Evolutionary conservation across 805 yeast genomes (phyloP), one percentile per base, ranked within the genome.

Genomic region (Candida vaughaniae): DNA sequence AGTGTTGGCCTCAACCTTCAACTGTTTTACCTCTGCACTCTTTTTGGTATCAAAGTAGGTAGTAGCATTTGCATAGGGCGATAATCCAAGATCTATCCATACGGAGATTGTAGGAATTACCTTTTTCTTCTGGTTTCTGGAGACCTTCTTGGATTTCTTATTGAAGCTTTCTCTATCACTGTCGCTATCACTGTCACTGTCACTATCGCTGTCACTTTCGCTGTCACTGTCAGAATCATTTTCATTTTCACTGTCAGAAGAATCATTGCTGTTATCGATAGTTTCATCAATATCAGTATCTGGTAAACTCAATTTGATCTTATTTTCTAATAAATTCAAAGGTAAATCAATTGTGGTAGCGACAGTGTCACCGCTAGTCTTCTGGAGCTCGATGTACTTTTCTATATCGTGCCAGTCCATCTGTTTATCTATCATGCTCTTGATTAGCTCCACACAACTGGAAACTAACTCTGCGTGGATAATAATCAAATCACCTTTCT

Each of bases 371-470:
- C 82, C 81, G 48, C 81, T 75, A 1, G 66, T 59, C 48, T 86
- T 81, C 52, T 91, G 95, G 34, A 79, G 69, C 32, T 73, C 64
- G 35, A 91, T 80, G 39, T 84, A 61, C 44, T 80, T 78, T 54
- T 85, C 96, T 44, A 90, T 90, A 42, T 87, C 83, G 29, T 77
- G 75, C 99, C 99, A 91, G 56, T 91, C 97, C 87, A 88, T 86
- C 45, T 86, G 90, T 53, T 86, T 93, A 38, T 82, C 80, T 4
- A 89, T 44, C 37, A 88, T 62, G 1, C 68, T 64, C 41, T 81
- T 83, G 4, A 91, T 85, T 2, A 85, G 81, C 6, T 55, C 58
- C 41, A 77, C 82, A 32, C 93, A 88, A 12, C 77, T 76, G 33
- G 84, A 93, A 4, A 90, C 88, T 17, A 77, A 48, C 18, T 78